A percentile compares a stretch with the other conserved stretches of the same genome.
Evolutionary conservation across 257 asterid genomes (phyloP).

Genomic region (Solanum lycopersicoides): DNA sequence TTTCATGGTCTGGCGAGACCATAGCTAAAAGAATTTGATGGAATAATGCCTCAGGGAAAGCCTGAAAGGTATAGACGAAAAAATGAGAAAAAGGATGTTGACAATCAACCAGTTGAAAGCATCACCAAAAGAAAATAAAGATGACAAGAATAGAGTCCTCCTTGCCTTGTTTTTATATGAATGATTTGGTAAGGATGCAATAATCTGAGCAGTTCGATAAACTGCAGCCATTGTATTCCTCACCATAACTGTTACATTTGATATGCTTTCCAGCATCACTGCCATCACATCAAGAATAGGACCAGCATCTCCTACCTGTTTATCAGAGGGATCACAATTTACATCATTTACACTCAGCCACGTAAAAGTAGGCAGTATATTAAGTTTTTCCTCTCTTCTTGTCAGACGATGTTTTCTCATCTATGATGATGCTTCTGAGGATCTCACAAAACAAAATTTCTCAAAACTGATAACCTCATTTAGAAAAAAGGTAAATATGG

Average conservation of each 20-base stretch:
- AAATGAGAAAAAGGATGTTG: neutral
- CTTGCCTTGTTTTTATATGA: slow-evolving; percentile 53
- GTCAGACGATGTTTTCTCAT: neutral
- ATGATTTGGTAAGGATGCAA: slow-evolving; percentile 50
- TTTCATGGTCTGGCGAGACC: slow-evolving; percentile 66
- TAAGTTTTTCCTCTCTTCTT: neutral
- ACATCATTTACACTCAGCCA: slow-evolving; percentile 3
- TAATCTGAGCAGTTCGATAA: slow-evolving; percentile 56
- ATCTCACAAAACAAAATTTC: neutral
- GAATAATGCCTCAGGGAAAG: slow-evolving; percentile 75
- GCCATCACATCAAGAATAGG: slow-evolving; percentile 79
- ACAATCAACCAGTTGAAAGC: neutral
- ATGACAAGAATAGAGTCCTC: slow-evolving; percentile 1
- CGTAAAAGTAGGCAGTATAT: neutral
- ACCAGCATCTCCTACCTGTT: slow-evolving; percentile 70
- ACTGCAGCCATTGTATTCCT: slow-evolving; percentile 59
- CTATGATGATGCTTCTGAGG: neutral
- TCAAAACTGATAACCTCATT: neutral
- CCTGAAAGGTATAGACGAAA: slow-evolving; percentile 20
- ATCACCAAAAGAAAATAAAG: slow-evolving; percentile 2
- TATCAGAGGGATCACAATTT: slow-evolving; percentile 10
- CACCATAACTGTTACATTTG: slow-evolving; percentile 56
- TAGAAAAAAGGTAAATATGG: neutral
- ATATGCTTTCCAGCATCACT: slow-evolving; percentile 68
- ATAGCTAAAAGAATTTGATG: slow-evolving; percentile 63